Base-by-base conservation (phyloP, 441 rosid genomes). In the Populus hybrid region DNA sequence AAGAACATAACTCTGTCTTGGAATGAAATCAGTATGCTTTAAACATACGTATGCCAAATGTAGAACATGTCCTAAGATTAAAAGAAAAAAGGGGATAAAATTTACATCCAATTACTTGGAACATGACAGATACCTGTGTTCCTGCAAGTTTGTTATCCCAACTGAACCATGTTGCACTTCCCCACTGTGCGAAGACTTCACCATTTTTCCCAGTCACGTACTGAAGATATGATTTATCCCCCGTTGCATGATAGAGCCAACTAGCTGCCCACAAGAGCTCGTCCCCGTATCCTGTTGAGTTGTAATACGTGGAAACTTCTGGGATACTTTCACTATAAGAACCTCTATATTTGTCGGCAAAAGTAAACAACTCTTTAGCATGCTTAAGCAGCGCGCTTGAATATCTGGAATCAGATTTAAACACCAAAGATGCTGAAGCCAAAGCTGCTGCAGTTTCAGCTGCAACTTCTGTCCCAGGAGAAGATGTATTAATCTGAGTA, bases 71-170 rank as follows among this genome's bases (percentile, higher is more conserved):
- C 36, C 28, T 33, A 7, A 11, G 61, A 24, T 2, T 3, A 12
- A 50, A 33, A 6, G 28, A 11, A 28, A 29, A 29, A 3, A 28
- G 31, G 31, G 31, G 6, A 29, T 65, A 18, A 26, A 26, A 12
- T 65, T 24, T 16, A 76, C 64, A 63, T 26, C 24, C 29, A 18
- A 2, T 64, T 29, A 8, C n/a, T 4, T 45, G 65, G 24, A 24
- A 24, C 53, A 45, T 16, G 73, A 69, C 72, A 78, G 28, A 73
- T 88, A 91, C 98, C 93, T 94, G 97, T 29, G 91, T 84, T 80
- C 97, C 99, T 12, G 99, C 95, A 81, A 88, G 97, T 86, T 96
- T 96, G 72, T 92, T 86, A 77, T 96, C 98, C 99, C 99, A 96
- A 79, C 96, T 93, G 31, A 29, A 29, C 31, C 31, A 29, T 29